Evolutionary conservation across 768 basidiomycete species (phyloP), one percentile per base, ranked within the genome.

Genomic region (Rhodotorula taiwanensis): DNA sequence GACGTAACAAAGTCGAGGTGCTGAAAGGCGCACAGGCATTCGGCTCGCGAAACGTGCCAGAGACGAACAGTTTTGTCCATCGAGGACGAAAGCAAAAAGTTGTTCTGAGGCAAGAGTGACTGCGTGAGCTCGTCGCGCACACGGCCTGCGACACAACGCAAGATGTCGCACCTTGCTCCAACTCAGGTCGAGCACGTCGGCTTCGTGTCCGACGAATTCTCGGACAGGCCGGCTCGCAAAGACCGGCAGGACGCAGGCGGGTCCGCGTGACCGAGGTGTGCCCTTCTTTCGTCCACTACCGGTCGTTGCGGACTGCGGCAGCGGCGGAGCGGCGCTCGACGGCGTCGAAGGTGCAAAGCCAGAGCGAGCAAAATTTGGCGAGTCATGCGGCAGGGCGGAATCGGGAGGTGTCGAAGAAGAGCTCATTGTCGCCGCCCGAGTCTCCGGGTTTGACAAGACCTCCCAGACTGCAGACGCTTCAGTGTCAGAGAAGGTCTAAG

Each of bases 41-140:
- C 70, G 25, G 42, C 36, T 3, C 70, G 50, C 7, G 69, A 62
- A 8, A 71, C 57, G 47, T 74, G 74, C 71, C 71, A 74, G 36
- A 74, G 66, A 30, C 74, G 51, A 0, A 73, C 74, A 2, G 70
- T 72, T 70, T 73, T 72, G 62, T 74, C 74, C 74, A 74, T 74
- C 45, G 67, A 66, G 6, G 69, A 67, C 3, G 68, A 67, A 11
- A 73, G 52, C 25, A 74, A 54, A 52, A 74, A 74, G 55, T 72
- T 70, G 55, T 74, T 73, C 70, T 71, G 60, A 36, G n/a, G 52
- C 8, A 8, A 8, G 28, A 34, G 14, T 25, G 14, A 31, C 34
- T 31, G 25, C 21, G 20, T 2, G 34, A 1, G 8, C 42, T n/a
- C 3, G 4, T 3, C 23, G 6, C 31, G 20, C 3, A 21, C 16